Conservation (phyloP, 2,329 filamentous ascomycete genomes). For the Talaromyces amestolkiae region DNA sequence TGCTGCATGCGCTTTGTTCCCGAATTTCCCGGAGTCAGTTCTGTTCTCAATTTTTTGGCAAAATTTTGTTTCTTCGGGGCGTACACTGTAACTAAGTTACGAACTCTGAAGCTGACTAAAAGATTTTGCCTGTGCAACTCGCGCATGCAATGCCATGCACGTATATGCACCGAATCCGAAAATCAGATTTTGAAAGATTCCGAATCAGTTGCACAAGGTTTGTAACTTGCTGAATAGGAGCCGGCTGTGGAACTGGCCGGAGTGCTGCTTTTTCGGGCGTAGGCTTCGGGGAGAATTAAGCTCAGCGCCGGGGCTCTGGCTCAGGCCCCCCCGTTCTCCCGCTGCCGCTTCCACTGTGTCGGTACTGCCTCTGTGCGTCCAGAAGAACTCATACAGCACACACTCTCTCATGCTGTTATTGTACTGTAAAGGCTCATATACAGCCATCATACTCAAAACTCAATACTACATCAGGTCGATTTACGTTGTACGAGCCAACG, state of each 20-base stretch:
- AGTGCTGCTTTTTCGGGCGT: neutral
- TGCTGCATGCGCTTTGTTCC: neutral
- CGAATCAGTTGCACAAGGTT: neutral
- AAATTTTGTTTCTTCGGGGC: neutral
- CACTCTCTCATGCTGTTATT: neutral
- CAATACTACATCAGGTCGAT: neutral
- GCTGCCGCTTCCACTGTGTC: slow-evolving; percentile 9
- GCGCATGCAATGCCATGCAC: neutral
- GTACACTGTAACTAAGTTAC: neutral
- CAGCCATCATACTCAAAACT: neutral
- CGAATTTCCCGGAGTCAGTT: neutral
- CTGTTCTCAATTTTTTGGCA: neutral
- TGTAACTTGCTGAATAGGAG: neutral
- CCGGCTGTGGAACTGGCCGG: slow-evolving; percentile 1
- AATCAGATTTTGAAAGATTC: neutral
- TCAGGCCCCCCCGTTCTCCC: neutral
- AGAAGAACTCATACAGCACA: neutral
- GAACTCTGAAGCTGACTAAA: neutral
- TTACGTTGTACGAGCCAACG: neutral
- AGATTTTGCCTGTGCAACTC: neutral
- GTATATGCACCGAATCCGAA: neutral
- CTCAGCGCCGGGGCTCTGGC: neutral
- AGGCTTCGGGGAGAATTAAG: neutral
- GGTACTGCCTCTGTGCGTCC: neutral
- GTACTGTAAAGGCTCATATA: neutral